Evolutionary conservation across 1,139 yeast genomes (phyloP).

Genomic region (Arxiozyma slooffiae): DNA sequence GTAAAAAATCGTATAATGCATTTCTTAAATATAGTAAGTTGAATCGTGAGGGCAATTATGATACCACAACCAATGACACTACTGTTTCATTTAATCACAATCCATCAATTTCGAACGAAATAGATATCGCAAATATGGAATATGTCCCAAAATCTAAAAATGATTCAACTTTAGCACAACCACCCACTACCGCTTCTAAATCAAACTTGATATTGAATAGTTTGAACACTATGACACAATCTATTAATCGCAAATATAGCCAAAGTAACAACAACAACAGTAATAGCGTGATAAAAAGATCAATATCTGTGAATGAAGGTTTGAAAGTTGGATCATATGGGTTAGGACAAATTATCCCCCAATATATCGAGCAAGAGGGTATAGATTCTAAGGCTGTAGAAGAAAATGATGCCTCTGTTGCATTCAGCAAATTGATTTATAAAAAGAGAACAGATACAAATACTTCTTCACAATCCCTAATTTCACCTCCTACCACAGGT

Average conservation of each 20-base stretch:
- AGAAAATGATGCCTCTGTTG: conserved; percentile 31
- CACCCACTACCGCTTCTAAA: background rate
- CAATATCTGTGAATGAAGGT: background rate
- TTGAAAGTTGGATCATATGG: background rate
- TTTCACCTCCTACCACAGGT: conserved; percentile 1
- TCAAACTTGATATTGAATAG: background rate
- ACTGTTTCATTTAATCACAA: background rate
- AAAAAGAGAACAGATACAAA: conserved; percentile 28
- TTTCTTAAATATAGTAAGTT: conserved; percentile 15
- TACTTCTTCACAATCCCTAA: conserved; percentile 18
- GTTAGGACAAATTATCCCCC: background rate
- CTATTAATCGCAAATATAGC: background rate
- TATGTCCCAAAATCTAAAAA: conserved; percentile 21
- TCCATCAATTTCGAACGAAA: background rate
- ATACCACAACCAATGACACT: background rate
- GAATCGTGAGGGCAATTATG: background rate
- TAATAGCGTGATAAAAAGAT: background rate
- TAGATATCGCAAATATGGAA: conserved; percentile 9
- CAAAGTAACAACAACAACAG: background rate
- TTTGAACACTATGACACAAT: background rate
- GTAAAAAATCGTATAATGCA: conserved; percentile 22
- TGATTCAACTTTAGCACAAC: conserved; percentile 13
- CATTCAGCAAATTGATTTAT: conserved; percentile 29
- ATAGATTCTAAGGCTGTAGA: conserved; percentile 8
- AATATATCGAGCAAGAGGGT: conserved; percentile 1